These are phyloP conservation scores for Termitomyces sp. DNA, from an alignment of 768 basidiomycete species.

Conservation along the genomic window DNA sequence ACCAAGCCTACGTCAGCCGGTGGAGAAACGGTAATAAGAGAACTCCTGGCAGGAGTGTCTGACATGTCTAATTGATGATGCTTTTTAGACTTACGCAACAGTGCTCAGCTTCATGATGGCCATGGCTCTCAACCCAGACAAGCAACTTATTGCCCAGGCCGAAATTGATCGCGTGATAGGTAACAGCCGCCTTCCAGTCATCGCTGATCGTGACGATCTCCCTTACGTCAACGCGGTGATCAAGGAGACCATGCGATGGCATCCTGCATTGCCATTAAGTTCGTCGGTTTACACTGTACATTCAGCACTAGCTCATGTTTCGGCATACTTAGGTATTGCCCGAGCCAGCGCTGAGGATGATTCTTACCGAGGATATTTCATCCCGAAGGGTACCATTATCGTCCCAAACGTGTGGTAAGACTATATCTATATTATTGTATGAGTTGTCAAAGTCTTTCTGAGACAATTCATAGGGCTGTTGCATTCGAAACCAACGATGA, in stretches of 20 bases:
- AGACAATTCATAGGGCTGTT: background rate
- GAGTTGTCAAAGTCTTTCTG: too few species aligned
- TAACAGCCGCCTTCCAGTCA: background rate
- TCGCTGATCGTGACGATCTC: background rate
- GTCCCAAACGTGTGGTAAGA: background rate
- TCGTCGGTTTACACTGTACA: background rate
- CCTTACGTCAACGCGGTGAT: background rate
- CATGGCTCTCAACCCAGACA: background rate
- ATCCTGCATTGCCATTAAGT: background rate
- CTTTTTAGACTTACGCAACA: background rate
- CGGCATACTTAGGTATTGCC: background rate
- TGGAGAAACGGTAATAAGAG: background rate
- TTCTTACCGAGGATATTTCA: background rate
- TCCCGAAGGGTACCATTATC: background rate
- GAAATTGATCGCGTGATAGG: background rate
- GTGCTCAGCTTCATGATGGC: background rate
- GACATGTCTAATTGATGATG: background rate
- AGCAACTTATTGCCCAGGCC: background rate
- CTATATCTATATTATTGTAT: background rate
- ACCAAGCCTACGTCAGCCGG: background rate
- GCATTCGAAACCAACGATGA: background rate
- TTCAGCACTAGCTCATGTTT: background rate
- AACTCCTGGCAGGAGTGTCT: background rate
- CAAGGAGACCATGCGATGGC: background rate
- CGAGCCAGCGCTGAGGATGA: background rate